Percentiles rank a stretch among this genome's conserved stretches.
Evolutionary conservation across 2,329 filamentous ascomycete species (phyloP).

Genomic region (Dothideomycetes sp.): DNA sequence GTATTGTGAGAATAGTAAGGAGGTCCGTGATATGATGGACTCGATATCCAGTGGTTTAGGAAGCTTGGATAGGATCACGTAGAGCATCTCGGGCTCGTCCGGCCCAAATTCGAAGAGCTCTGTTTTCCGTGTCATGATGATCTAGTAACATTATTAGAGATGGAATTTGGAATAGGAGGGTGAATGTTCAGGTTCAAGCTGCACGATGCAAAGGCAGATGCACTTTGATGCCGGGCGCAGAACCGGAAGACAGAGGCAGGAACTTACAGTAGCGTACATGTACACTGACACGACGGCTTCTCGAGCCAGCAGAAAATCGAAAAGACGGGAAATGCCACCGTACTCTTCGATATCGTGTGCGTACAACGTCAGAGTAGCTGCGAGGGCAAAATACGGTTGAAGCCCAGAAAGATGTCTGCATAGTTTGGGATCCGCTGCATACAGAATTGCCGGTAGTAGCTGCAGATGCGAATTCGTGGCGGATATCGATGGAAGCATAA

Average conservation of each 20-base stretch:
- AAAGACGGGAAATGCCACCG: constrained; percentile 77
- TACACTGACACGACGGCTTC: constrained; percentile 88
- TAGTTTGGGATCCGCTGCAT: constrained; percentile 60
- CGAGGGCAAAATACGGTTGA: constrained; percentile 84
- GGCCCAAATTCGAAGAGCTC: constrained; percentile 77
- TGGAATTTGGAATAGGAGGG: not conserved
- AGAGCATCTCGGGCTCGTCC: constrained; percentile 87
- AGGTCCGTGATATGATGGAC: constrained; percentile 57
- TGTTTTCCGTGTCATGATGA: constrained; percentile 67
- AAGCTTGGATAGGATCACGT: constrained; percentile 77
- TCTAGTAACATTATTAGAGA: constrained; percentile 35
- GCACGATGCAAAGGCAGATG: too few relatives aligned
- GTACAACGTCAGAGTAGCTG: constrained; percentile 91
- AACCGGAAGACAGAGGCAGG: not conserved
- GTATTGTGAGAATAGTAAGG: constrained; percentile 51
- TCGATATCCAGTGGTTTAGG: constrained; percentile 76
- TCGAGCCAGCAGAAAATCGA: constrained; percentile 80
- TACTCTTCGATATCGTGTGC: constrained; percentile 92
- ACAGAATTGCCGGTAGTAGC: constrained; percentile 74
- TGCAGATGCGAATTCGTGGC: constrained; percentile 78
- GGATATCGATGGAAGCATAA: constrained; percentile 83
- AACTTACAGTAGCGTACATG: constrained; percentile 62
- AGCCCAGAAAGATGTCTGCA: constrained; percentile 49
- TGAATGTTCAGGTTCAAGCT: too few relatives aligned
- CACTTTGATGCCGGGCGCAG: too few relatives aligned